Conservation (phyloP, 2,329 filamentous ascomycete genomes). For the Diaporthe vexans region DNA sequence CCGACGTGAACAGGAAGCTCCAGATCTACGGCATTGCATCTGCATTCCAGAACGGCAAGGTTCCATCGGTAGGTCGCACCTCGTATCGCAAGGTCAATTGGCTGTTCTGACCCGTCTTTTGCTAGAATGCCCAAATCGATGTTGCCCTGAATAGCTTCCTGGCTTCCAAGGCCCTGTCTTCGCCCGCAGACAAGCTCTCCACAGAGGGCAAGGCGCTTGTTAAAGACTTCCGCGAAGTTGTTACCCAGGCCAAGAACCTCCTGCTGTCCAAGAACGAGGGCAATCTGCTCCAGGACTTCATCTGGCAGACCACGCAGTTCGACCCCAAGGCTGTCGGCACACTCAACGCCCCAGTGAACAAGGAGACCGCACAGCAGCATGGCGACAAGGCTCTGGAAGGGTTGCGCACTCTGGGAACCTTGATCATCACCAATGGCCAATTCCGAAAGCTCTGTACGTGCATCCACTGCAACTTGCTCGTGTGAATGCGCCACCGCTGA, state of each 20-base stretch:
- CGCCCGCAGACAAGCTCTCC: constrained; percentile 83
- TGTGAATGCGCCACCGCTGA: constrained; percentile 34
- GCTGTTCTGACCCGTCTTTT: constrained; percentile 36
- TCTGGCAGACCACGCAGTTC: constrained; percentile 90
- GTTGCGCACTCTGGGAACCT: constrained; percentile 86
- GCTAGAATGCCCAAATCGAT: constrained; percentile 93
- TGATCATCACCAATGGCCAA: constrained; percentile 95
- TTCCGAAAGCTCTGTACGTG: constrained; percentile 88
- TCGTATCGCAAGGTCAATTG: not conserved
- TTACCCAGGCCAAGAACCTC: constrained; percentile 86
- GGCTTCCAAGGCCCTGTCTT: constrained; percentile 76
- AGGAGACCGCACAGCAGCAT: constrained; percentile 84
- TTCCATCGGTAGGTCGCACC: constrained; percentile 79
- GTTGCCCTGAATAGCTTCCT: constrained; percentile 92
- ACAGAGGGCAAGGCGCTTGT: constrained; percentile 85
- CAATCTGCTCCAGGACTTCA: constrained; percentile 94
- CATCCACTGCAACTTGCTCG: not conserved
- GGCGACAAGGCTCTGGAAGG: constrained; percentile 87
- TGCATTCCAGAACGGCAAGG: constrained; percentile 91
- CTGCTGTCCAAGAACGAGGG: constrained; percentile 95
- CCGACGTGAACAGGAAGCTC: constrained; percentile 92
- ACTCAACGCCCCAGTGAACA: constrained; percentile 78
- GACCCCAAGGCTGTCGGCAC: constrained; percentile 71
- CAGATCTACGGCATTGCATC: constrained; percentile 91
- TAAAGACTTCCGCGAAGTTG: constrained; percentile 81